phyloP scores from a whole-genome alignment of 2,329 filamentous ascomycete genomes.

The Talaromyces sp. region DNA sequence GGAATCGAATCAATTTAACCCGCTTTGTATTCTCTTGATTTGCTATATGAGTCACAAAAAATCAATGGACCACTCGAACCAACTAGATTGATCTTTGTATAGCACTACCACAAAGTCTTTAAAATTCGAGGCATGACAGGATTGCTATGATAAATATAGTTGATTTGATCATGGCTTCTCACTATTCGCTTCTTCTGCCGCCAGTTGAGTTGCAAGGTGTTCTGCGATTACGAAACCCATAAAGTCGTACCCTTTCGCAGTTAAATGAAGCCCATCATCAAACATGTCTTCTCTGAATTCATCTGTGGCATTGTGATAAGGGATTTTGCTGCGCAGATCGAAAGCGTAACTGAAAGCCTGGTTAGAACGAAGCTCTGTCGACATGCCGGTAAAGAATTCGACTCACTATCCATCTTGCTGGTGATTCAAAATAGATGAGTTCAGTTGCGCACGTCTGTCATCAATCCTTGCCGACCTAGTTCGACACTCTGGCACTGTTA shows the following conservation, averaged over 20 bases:
- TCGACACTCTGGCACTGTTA: constrained; percentile 63
- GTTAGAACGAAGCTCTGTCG: not conserved
- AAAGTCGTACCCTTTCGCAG: constrained; percentile 61
- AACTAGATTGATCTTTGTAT: too few relatives aligned
- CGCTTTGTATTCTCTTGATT: too few relatives aligned
- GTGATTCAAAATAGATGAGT: constrained; percentile 56
- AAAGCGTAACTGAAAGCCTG: constrained; percentile 53
- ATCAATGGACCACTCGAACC: too few relatives aligned
- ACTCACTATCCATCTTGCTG: constrained; percentile 58
- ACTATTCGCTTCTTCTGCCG: not conserved
- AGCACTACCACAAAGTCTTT: too few relatives aligned
- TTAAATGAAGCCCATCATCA: constrained; percentile 65
- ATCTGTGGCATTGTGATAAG: constrained; percentile 55
- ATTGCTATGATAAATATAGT: too few relatives aligned
- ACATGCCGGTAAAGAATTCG: not conserved
- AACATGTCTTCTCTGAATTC: constrained; percentile 56
- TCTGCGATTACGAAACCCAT: constrained; percentile 63
- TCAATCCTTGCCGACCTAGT: constrained; percentile 32
- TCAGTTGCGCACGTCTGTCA: constrained; percentile 51
- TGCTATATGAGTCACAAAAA: too few relatives aligned
- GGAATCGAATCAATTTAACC: too few relatives aligned
- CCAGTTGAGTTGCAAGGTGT: constrained; percentile 39
- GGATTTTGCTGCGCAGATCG: constrained; percentile 59
- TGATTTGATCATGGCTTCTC: not conserved
- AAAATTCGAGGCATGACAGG: too few relatives aligned